Evolutionary conservation across 2,329 filamentous ascomycete species (phyloP), one percentile per base, ranked within the genome.

Genomic region (Diaporthe destruens): DNA sequence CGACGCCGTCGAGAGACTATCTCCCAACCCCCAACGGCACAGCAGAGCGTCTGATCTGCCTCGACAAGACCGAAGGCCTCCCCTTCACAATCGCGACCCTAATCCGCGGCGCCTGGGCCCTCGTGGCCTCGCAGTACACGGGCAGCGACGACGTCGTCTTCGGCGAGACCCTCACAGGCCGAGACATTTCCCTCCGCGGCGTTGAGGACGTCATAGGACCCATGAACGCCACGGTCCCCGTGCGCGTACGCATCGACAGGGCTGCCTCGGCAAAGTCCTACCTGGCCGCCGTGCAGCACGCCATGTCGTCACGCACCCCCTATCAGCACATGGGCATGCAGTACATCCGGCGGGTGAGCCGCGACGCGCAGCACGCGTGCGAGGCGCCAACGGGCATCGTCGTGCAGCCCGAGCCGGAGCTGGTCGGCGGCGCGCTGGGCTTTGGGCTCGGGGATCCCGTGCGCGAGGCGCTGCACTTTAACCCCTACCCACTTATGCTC

Each of bases 121-220:
- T 90, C 2, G 82, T 90, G 0, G 85, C 87, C 0, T 86, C 87
- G 0, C 81, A 85, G 47, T 90, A 90, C 77, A 85, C 85, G 53
- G 85, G 84, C 14, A 85, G 83, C 36, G 78, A 82, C 25, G 89
- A 91, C 72, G 82, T 90, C 8, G 82, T 90, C 18, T 90, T 90
- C 73, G 89, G 88, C 14, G 87, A 89, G 80, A 90, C 88, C 0
- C 81, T 91, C 4, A 89, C 88, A 0, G 89, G 89, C 2, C 86
- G 89, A 32, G 86, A 87, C 71, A 84, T 85, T 0, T 82, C 85
- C 1, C 81, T 88, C 34, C 76, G 82, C 0, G 86, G 85, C 2
- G 82, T 83, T 74, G 86, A 89, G 72, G 81, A 87, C 73, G 90
- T 91, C 61, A 86, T 89, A 73, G 89, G 88, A 0, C 89, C 89